Conservation (phyloP, 208 protist genomes). For the Crithidia acanthocephali region DNA sequence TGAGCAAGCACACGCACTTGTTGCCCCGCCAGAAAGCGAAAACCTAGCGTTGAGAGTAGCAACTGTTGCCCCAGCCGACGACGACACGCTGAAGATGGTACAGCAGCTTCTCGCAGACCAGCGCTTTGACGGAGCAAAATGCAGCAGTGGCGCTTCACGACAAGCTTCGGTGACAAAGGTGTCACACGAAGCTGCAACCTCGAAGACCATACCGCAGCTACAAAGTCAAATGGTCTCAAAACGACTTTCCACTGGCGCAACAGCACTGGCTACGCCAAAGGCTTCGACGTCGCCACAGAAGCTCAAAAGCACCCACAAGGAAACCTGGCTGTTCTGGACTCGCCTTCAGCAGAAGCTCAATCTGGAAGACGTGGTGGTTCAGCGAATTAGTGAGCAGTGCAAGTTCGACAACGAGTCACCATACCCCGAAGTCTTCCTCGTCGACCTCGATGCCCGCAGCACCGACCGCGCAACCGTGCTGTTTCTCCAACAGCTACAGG, state of each 20-base stretch:
- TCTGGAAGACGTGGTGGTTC: slow-evolving; percentile 3
- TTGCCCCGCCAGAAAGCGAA: background rate
- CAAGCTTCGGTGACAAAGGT: background rate
- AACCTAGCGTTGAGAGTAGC: background rate
- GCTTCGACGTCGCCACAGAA: background rate
- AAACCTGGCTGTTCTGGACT: slow-evolving; percentile 11
- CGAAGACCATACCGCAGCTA: no score
- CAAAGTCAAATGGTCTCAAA: background rate
- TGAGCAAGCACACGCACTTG: slow-evolving; percentile 4
- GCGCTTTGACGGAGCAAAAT: background rate
- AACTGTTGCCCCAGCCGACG: background rate
- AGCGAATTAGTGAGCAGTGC: slow-evolving; percentile 5
- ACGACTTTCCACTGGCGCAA: background rate
- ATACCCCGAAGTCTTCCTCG: slow-evolving; percentile 42
- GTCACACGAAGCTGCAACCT: background rate
- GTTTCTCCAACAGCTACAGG: slow-evolving; percentile 15
- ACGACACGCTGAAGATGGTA: background rate
- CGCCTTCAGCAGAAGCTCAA: slow-evolving; percentile 1
- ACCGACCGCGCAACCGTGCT: slow-evolving; percentile 21
- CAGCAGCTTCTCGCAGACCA: slow-evolving; percentile 1
- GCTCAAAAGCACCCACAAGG: slow-evolving; percentile 3
- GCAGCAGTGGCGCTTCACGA: no score
- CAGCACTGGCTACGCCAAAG: background rate
- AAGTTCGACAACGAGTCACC: slow-evolving; percentile 32
- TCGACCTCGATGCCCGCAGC: slow-evolving; percentile 39